phyloP scores from a whole-genome alignment of 352 stramenopile genomes.

The Phytophthora europaea region DNA sequence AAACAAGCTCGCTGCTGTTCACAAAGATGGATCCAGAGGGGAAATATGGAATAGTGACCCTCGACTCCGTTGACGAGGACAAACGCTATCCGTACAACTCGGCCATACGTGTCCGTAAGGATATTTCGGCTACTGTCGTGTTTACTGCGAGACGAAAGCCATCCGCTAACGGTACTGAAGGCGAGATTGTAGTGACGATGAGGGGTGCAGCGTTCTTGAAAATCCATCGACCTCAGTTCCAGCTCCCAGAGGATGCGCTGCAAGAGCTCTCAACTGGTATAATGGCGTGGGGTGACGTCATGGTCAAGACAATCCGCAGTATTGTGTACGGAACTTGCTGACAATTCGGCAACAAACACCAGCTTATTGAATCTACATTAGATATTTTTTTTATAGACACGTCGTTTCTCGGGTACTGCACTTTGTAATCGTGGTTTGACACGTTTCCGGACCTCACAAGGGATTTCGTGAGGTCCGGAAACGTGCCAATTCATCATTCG shows the following conservation, averaged over 20 bases:
- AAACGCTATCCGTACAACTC: constrained; percentile 51
- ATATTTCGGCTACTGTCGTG: constrained; percentile 41
- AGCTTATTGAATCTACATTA: neutral
- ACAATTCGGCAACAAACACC: neutral
- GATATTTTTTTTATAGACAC: neutral
- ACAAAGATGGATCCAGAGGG: constrained; percentile 30
- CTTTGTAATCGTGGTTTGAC: no score
- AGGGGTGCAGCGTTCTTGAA: constrained; percentile 35
- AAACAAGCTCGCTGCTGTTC: constrained; percentile 45
- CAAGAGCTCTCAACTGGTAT: constrained; percentile 21
- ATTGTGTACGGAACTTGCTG: constrained; percentile 22
- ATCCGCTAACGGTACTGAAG: neutral
- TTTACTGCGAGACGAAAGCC: constrained; percentile 12
- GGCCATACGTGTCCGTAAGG: constrained; percentile 40
- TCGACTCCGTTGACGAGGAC: constrained; percentile 54
- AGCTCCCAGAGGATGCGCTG: constrained; percentile 13
- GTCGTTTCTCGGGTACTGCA: no score
- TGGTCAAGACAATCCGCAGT: constrained; percentile 32
- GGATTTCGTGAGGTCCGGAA: no score
- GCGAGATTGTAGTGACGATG: constrained; percentile 40
- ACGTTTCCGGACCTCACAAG: no score
- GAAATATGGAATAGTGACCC: constrained; percentile 21
- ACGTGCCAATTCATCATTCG: no score
- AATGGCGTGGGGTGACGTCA: constrained; percentile 23
- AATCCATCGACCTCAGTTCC: constrained; percentile 32